These are phyloP conservation scores for Monilinia aucupariae DNA, from an alignment of 2,329 filamentous ascomycete species.

Conservation along the genomic window DNA sequence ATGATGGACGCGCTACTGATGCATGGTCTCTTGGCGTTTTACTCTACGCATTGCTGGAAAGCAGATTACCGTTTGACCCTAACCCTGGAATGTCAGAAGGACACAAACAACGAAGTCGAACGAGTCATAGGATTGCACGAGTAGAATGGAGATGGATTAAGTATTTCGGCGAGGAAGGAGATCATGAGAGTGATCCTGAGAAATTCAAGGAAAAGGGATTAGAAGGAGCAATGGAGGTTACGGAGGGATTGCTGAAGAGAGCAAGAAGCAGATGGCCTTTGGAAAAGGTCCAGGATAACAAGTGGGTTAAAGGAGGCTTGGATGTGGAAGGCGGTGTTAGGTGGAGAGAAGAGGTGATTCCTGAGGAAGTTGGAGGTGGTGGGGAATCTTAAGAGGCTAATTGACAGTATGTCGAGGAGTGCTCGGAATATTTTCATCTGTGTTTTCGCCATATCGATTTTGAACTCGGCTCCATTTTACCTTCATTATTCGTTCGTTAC, in stretches of 20 bases:
- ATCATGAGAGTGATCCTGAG: constrained; percentile 65
- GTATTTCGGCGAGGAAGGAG: constrained; percentile 76
- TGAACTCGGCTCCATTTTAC: neutral
- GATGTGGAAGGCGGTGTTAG: constrained; percentile 56
- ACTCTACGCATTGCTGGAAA: constrained; percentile 88
- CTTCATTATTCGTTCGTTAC: neutral
- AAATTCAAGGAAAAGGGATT: constrained; percentile 61
- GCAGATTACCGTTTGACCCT: constrained; percentile 88
- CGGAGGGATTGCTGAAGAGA: constrained; percentile 79
- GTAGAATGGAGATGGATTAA: constrained; percentile 94
- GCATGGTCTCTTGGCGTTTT: constrained; percentile 94
- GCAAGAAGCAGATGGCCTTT: constrained; percentile 73
- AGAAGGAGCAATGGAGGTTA: constrained; percentile 70
- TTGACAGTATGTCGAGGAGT: neutral
- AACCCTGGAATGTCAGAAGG: constrained; percentile 73
- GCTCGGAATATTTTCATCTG: neutral
- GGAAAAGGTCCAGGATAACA: constrained; percentile 62
- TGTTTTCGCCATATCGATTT: neutral
- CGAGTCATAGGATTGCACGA: constrained; percentile 88
- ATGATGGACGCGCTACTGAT: constrained; percentile 87
- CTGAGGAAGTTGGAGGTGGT: constrained; percentile 24
- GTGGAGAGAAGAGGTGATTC: constrained; percentile 49
- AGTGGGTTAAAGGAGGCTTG: constrained; percentile 75
- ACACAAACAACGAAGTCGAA: constrained; percentile 70
- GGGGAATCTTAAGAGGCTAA: neutral